A percentile compares a stretch with the other conserved stretches of the same genome.
These are phyloP conservation scores for Candida methanosorbosa DNA, from an alignment of 805 yeast genomes.

Conservation along the genomic window DNA sequence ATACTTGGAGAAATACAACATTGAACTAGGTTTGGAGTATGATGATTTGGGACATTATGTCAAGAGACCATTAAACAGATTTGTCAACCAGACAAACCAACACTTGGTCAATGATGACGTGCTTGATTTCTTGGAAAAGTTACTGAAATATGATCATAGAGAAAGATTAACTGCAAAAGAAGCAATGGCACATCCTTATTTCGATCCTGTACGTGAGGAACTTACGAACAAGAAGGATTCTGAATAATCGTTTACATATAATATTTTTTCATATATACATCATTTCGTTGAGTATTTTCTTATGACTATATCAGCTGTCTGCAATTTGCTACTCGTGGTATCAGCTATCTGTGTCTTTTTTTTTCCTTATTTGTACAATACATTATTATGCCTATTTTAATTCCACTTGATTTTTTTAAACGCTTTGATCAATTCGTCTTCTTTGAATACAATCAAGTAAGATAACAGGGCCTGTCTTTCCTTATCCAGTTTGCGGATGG, in stretches of 20 bases:
- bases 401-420: constrained; percentile 3
- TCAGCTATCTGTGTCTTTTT: too few relatives aligned
- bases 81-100: constrained; percentile 46
- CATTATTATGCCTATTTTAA: neutral
- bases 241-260: too few relatives aligned
- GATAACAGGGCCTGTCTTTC: constrained; percentile 9
- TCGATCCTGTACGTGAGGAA: constrained; percentile 6
- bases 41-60: constrained; percentile 66
- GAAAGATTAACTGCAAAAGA: constrained; percentile 82
- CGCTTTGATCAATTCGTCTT: constrained; percentile 7
- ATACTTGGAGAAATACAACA: constrained; percentile 61
- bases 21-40: constrained; percentile 67
- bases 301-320: too few relatives aligned
- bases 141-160: constrained; percentile 79
- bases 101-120: constrained; percentile 42
- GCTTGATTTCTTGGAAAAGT: constrained; percentile 62
- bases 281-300: neutral
- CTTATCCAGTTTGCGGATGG: neutral
- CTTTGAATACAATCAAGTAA: constrained; percentile 11
- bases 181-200: constrained; percentile 65
- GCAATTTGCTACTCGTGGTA: too few relatives aligned
- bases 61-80: constrained; percentile 59
- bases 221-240: too few relatives aligned
- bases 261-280: neutral
- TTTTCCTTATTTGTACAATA: neutral